Conservation (phyloP, 2,329 filamentous ascomycete genomes). For the Zymoseptoria crescenta region DNA sequence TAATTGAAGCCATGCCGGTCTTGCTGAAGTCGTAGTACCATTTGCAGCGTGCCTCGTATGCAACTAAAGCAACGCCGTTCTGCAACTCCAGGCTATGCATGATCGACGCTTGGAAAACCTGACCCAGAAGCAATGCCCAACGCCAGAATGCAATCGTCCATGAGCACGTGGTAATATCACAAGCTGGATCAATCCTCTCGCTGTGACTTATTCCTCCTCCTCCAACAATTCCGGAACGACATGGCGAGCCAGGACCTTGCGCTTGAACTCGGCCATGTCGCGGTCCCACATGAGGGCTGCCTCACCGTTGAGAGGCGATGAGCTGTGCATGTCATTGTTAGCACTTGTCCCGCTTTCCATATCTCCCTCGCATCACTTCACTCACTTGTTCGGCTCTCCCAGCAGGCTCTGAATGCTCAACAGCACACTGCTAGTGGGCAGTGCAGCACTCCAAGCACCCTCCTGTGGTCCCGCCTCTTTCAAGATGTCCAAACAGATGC, state of each 20-base stretch:
- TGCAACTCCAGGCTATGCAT: neutral
- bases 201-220: constrained; percentile 34
- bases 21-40: neutral
- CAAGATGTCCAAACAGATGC: constrained; percentile 95
- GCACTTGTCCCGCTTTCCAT: neutral
- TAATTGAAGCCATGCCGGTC: neutral
- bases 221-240: constrained; percentile 40
- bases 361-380: constrained; percentile 11
- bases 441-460: constrained; percentile 96
- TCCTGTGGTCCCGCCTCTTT: constrained; percentile 46
- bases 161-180: too few relatives aligned
- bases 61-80: constrained; percentile 3
- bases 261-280: constrained; percentile 79
- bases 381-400: constrained; percentile 96
- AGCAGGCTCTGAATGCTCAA: constrained; percentile 90
- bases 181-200: neutral
- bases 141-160: neutral
- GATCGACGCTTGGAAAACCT: neutral
- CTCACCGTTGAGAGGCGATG: constrained; percentile 90
- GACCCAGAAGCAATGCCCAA: neutral
- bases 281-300: constrained; percentile 94
- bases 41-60: neutral
- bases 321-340: constrained; percentile 44
- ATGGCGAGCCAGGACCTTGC: constrained; percentile 57
- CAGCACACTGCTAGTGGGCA: constrained; percentile 90